Conservation (phyloP, 257 asterid genomes). For the Solanum pimpinellifolium region DNA sequence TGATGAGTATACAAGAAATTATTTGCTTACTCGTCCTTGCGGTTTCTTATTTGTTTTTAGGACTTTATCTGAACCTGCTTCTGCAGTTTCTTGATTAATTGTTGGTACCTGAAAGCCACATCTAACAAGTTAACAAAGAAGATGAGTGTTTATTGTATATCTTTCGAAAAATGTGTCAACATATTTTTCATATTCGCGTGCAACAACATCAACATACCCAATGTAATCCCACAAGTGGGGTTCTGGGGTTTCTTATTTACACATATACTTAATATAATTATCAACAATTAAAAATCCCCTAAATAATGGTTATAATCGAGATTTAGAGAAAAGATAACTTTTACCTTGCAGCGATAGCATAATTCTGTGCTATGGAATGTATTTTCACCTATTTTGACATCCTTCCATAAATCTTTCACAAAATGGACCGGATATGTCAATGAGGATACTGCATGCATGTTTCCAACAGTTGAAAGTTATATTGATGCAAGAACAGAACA, state of each 20-base stretch:
- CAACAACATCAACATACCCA: background rate
- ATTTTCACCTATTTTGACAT: conserved; percentile 29
- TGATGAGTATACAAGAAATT: background rate
- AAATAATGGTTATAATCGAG: background rate
- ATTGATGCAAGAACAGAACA: background rate
- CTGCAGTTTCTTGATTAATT: conserved; percentile 47
- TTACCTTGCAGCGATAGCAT: conserved; percentile 55
- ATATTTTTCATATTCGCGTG: background rate
- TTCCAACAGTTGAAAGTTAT: background rate
- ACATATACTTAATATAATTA: background rate
- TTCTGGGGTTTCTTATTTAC: background rate
- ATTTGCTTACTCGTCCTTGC: conserved; percentile 23
- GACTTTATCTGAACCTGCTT: conserved; percentile 19
- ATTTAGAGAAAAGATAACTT: background rate
- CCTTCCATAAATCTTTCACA: conserved; percentile 49
- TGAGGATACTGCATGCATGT: conserved; percentile 22
- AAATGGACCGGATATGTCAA: conserved; percentile 45
- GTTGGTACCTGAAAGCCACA: conserved; percentile 31
- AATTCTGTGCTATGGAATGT: conserved; percentile 34
- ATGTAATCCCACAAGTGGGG: background rate
- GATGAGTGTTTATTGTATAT: background rate
- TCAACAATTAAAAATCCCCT: background rate
- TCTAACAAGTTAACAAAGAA: background rate
- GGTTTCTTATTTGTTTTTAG: conserved; percentile 29
- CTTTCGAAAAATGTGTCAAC: background rate